A percentile compares a stretch with the other conserved stretches of the same genome.
These are phyloP conservation scores for Phytophthora colocasiae DNA, from an alignment of 352 stramenopile species.

Conservation along the genomic window DNA sequence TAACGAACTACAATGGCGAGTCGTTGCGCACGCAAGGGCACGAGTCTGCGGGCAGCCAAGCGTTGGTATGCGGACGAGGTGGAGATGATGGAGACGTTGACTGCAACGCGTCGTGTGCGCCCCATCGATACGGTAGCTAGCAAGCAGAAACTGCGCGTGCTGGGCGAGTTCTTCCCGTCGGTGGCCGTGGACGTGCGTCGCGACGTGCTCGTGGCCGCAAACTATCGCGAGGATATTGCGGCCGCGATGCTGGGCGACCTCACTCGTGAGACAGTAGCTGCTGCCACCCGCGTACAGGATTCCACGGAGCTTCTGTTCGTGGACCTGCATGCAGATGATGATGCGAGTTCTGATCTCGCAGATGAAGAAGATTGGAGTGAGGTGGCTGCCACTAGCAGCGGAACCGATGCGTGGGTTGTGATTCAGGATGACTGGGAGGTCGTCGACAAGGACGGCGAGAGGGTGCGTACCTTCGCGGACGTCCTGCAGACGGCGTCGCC, in stretches of 20 bases:
- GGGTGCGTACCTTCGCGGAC: constrained; percentile 67
- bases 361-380: constrained; percentile 71
- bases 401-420: constrained; percentile 53
- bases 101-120: constrained; percentile 27
- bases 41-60: constrained; percentile 32
- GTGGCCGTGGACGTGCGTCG: constrained; percentile 55
- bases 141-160: constrained; percentile 49
- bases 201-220: constrained; percentile 69
- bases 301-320: constrained; percentile 42
- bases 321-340: constrained; percentile 46
- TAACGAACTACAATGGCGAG: constrained; percentile 25
- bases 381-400: constrained; percentile 36
- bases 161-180: constrained; percentile 69
- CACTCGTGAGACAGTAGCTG: constrained; percentile 29
- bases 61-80: constrained; percentile 45
- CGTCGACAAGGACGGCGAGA: constrained; percentile 56
- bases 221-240: constrained; percentile 70
- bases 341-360: constrained; percentile 33
- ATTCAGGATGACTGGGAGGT: constrained; percentile 82
- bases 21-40: constrained; percentile 42
- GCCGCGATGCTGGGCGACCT: constrained; percentile 70
- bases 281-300: constrained; percentile 4
- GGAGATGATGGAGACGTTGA: constrained; percentile 36
- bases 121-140: constrained; percentile 48
- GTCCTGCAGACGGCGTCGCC: constrained; percentile 38